Conservation (phyloP, 2,329 filamentous ascomycete genomes). For the Epichloe coenophiala region DNA sequence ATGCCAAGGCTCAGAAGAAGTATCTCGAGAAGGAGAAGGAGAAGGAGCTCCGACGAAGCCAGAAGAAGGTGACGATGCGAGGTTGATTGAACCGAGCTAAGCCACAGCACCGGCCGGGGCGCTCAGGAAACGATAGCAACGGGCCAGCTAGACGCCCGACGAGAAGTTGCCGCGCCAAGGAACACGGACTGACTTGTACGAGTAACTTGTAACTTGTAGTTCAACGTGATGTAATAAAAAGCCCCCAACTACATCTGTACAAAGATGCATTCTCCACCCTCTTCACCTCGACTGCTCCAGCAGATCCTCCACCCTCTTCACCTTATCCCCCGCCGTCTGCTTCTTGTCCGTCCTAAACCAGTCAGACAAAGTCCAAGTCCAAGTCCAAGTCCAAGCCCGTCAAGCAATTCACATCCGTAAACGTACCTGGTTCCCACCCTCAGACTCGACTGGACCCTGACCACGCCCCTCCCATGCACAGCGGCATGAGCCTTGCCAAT, state of each 20-base stretch:
- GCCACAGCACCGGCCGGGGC: neutral
- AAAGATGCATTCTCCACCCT: neutral
- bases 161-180: neutral
- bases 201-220: neutral
- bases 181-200: slow-evolving; percentile 1
- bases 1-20: slow-evolving; percentile 75
- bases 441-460: slow-evolving; percentile 80
- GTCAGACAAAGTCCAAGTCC: neutral
- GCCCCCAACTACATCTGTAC: neutral
- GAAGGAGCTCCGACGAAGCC: slow-evolving; percentile 48
- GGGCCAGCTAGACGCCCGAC: too few species aligned
- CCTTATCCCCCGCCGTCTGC: slow-evolving; percentile 71
- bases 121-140: too few species aligned
- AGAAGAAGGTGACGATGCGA: slow-evolving; percentile 41
- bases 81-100: slow-evolving; percentile 18
- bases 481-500: slow-evolving; percentile 77
- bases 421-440: slow-evolving; percentile 63
- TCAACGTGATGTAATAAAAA: neutral
- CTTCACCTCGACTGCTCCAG: slow-evolving; percentile 18
- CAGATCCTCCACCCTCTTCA: slow-evolving; percentile 44
- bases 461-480: slow-evolving; percentile 63
- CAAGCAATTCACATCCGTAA: neutral
- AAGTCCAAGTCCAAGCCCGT: too few species aligned
- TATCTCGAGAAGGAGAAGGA: slow-evolving; percentile 70
- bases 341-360: slow-evolving; percentile 61